Base-by-base conservation (phyloP, 768 basidiomycete genomes). In the Boletus vinaceobasis region DNA sequence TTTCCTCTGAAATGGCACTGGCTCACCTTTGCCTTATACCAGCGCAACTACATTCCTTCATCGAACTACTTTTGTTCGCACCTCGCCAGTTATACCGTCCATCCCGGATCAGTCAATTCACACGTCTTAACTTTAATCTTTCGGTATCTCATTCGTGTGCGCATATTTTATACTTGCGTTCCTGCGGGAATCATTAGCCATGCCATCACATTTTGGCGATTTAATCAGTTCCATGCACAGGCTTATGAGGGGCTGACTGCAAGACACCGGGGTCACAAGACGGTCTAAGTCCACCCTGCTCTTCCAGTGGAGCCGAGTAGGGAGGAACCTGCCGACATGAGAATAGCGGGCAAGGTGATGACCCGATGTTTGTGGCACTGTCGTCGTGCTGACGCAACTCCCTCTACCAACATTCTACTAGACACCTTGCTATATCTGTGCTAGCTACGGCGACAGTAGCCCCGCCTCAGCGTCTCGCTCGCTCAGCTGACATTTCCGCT, bases 401-500 rank as follows among this genome's bases (percentile, higher is more conserved):
- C 14, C 7, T 11, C 14, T 36, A 19, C n/a, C 5, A 14, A 1
- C 4, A 8, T 8, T 19, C 15, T 15, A 14, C 23, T 2, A 14
- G 44, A 19, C 44, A 19, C 7, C 19, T 19, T 13, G 11, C 6
- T 17, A 10, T 11, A 31, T n/a, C 17, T 48, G 27, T 11, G 7
- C 26, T 8, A 13, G 17, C 3, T 14, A n/a, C 48, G 53, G 61
- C 29, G n/a, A 35, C 23, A 32, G 5, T n/a, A 39, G 43, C 21
- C 5, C 11, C 7, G 3, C 27, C n/a, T 38, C 36, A 19, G 43
- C 52, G 47, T 27, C 17, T n/a, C 31, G n/a, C 36, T 10, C 26
- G 11, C 26, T 52, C 65, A 55, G 42, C 43, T 53, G 57, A 57
- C 50, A 7, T 27, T 9, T 27, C 17, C 32, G 37, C 53, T n/a